phyloP scores from a whole-genome alignment of 257 asterid species.

The Gentiana macrophylla region DNA sequence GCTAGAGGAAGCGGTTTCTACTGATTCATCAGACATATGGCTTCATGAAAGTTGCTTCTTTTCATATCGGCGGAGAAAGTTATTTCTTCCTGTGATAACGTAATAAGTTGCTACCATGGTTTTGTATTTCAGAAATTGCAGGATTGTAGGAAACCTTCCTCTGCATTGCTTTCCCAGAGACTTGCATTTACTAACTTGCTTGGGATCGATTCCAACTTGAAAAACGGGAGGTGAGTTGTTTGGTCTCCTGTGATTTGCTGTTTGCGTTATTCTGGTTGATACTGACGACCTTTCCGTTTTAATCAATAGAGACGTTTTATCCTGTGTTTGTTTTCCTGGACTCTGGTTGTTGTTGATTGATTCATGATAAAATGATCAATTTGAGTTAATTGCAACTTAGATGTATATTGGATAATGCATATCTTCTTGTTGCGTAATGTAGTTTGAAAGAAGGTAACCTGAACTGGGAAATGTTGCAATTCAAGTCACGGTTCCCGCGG shows the following conservation, averaged over 20 bases:
- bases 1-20: slow-evolving; percentile 10
- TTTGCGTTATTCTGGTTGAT: no score
- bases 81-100: slow-evolving; percentile 6
- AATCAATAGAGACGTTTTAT: no score
- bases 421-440: slow-evolving; percentile 17
- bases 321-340: no score
- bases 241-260: no score
- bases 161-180: slow-evolving; percentile 55
- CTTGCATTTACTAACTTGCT: slow-evolving; percentile 58
- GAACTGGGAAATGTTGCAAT: slow-evolving; percentile 85
- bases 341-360: no score
- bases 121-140: slow-evolving; percentile 56
- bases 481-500: slow-evolving; percentile 90
- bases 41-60: not conserved
- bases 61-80: not conserved
- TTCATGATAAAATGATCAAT: no score
- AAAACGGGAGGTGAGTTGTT: slow-evolving; percentile 59
- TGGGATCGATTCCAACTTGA: slow-evolving; percentile 66
- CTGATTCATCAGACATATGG: not conserved
- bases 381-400: no score
- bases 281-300: no score
- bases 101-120: slow-evolving; percentile 12
- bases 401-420: not conserved
- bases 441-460: slow-evolving; percentile 96
- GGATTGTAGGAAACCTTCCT: slow-evolving; percentile 78